phyloP scores from a whole-genome alignment of 1,139 yeast genomes.

The Debaryomycetaceae sp. region DNA sequence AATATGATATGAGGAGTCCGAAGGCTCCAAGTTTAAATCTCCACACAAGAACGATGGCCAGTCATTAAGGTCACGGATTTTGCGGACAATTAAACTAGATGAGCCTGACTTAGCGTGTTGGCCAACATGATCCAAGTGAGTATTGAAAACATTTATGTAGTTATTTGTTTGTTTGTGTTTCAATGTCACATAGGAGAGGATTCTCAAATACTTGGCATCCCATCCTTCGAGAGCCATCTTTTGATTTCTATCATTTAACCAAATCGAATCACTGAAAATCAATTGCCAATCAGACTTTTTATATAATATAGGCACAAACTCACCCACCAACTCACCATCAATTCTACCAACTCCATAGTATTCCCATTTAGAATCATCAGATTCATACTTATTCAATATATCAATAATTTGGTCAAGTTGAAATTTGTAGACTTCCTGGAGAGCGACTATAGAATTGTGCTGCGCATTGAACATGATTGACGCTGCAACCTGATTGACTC shows the following conservation, averaged over 20 bases:
- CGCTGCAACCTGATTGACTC: conserved; percentile 22
- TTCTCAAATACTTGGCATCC: conserved; percentile 53
- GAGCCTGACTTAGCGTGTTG: conserved; percentile 34
- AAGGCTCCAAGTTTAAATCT: conserved; percentile 18
- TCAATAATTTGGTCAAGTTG: conserved; percentile 31
- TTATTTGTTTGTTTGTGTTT: conserved; percentile 24
- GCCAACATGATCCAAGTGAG: conserved; percentile 49
- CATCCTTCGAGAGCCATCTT: conserved; percentile 40
- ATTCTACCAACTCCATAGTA: conserved; percentile 34
- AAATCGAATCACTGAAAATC: conserved; percentile 28
- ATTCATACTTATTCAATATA: conserved; percentile 23
- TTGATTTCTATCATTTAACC: conserved; percentile 31
- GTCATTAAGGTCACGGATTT: conserved; percentile 22
- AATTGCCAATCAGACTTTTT: conserved; percentile 30
- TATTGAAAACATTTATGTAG: conserved; percentile 38
- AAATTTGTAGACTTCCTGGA: conserved; percentile 35
- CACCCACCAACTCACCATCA: conserved; percentile 31
- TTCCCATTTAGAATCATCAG: conserved; percentile 26
- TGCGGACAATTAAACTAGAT: conserved; percentile 33
- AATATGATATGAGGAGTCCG: conserved; percentile 14
- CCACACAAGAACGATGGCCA: conserved; percentile 32
- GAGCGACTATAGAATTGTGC: conserved; percentile 26
- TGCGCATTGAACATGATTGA: conserved; percentile 27
- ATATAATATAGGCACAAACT: conserved; percentile 33
- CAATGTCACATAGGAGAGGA: conserved; percentile 44